A percentile compares a stretch with the other conserved stretches of the same genome.
phyloP scores from a whole-genome alignment of 2,329 filamentous ascomycete species.

The Colletotrichum musicola region DNA sequence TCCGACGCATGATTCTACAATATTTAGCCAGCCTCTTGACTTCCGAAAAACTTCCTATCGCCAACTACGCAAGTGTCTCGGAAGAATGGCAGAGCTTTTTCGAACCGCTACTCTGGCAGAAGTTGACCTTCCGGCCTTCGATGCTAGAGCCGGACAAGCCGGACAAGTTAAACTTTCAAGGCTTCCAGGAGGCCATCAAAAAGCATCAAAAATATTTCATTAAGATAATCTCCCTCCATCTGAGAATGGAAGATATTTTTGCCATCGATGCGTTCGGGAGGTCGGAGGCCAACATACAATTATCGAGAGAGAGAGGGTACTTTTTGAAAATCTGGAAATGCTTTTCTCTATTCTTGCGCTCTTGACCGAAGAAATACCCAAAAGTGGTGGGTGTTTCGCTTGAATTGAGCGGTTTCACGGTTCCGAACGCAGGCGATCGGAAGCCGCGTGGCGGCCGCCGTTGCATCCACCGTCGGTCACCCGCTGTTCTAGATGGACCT shows the following conservation, averaged over 20 bases:
- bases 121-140: slow-evolving; percentile 8
- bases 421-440: not conserved
- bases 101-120: slow-evolving; percentile 15
- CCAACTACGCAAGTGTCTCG: slow-evolving; percentile 9
- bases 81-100: slow-evolving; percentile 17
- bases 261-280: not conserved
- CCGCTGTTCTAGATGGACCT: not conserved
- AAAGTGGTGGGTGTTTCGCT: not conserved
- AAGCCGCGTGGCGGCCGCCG: not conserved
- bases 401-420: not conserved
- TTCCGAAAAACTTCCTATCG: not conserved
- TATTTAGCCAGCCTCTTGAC: not conserved
- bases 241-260: not conserved
- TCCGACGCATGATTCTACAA: slow-evolving; percentile 1
- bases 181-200: not conserved
- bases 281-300: not conserved
- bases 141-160: no score
- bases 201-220: not conserved
- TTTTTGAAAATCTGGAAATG: not conserved
- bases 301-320: slow-evolving; percentile 1
- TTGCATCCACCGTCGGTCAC: not conserved
- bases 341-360: not conserved
- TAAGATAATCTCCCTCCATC: not conserved
- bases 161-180: slow-evolving; percentile 1
- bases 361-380: not conserved